Percentiles rank a stretch among this genome's conserved stretches.
These are phyloP conservation scores for Fremontodendron californicum DNA, from an alignment of 345 rosid species.

Conservation along the genomic window DNA sequence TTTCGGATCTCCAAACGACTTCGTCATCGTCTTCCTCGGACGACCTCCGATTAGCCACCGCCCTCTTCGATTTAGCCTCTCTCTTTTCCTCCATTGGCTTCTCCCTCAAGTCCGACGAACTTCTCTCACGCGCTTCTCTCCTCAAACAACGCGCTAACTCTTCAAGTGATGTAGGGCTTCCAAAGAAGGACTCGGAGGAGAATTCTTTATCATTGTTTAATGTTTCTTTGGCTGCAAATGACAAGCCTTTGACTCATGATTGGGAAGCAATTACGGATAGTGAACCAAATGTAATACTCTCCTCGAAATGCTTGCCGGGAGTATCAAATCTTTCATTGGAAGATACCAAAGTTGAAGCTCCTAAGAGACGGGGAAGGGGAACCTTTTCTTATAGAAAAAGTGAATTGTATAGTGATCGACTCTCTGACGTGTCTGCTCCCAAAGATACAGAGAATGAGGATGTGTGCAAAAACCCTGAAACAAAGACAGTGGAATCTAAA, in stretches of 20 bases:
- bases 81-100: constrained; percentile 68
- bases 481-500: constrained; percentile 35
- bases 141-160: constrained; percentile 30
- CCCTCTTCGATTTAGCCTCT: background rate
- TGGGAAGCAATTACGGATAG: constrained; percentile 86
- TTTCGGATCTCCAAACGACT: too few species aligned
- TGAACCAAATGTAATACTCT: constrained; percentile 50
- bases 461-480: constrained; percentile 30
- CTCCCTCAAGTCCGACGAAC: too few species aligned
- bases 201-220: constrained; percentile 2
- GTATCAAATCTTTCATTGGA: constrained; percentile 55
- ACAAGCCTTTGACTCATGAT: constrained; percentile 34
- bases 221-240: constrained; percentile 13
- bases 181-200: constrained; percentile 16
- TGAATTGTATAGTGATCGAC: constrained; percentile 59
- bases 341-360: constrained; percentile 43
- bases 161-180: constrained; percentile 32
- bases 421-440: constrained; percentile 20
- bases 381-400: constrained; percentile 62
- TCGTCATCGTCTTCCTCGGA: too few species aligned
- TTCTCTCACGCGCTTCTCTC: too few species aligned
- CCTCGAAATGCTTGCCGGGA: constrained; percentile 47
- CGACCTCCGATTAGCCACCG: too few species aligned
- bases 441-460: constrained; percentile 46
- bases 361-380: too few species aligned